phyloP scores from a whole-genome alignment of 1,284 basidiomycete species.

The Exobasidium rhododendri region DNA sequence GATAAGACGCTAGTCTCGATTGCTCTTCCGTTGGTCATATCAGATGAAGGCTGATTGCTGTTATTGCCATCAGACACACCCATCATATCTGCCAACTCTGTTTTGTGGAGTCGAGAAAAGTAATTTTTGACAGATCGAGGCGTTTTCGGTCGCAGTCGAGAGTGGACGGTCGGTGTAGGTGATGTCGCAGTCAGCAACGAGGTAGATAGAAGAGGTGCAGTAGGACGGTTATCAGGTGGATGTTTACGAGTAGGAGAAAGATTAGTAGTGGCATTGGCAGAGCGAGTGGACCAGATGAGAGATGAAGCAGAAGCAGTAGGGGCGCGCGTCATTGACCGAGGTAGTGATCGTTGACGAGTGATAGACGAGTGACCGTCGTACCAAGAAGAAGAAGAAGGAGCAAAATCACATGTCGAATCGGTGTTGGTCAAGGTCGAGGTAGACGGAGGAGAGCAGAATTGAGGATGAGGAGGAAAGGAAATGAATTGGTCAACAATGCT shows the following conservation, averaged over 20 bases:
- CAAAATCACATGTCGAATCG: too few relatives aligned
- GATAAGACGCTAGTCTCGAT: not conserved
- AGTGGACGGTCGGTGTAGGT: not conserved
- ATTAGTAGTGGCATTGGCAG: slow-evolving; percentile 53
- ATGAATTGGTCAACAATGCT: too few relatives aligned
- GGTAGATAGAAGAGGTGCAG: not conserved
- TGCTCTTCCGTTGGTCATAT: not conserved
- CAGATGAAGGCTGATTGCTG: not conserved
- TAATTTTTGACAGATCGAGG: not conserved
- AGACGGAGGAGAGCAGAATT: too few relatives aligned
- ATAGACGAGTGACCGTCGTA: not conserved
- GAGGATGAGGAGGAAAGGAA: too few relatives aligned
- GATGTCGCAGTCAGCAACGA: not conserved
- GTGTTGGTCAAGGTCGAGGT: too few relatives aligned
- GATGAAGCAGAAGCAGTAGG: not conserved
- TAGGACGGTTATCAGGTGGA: too few relatives aligned
- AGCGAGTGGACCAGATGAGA: not conserved
- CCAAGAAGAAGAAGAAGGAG: not conserved
- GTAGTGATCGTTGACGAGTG: not conserved
- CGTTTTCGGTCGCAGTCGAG: not conserved
- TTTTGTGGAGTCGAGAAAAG: not conserved
- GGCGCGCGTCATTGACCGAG: not conserved
- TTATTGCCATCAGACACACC: not conserved
- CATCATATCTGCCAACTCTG: slow-evolving; percentile 16
- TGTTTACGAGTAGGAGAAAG: not conserved